Evolutionary conservation across 2,329 filamentous ascomycete species (phyloP).

Genomic region (Diaporthe batatas): DNA sequence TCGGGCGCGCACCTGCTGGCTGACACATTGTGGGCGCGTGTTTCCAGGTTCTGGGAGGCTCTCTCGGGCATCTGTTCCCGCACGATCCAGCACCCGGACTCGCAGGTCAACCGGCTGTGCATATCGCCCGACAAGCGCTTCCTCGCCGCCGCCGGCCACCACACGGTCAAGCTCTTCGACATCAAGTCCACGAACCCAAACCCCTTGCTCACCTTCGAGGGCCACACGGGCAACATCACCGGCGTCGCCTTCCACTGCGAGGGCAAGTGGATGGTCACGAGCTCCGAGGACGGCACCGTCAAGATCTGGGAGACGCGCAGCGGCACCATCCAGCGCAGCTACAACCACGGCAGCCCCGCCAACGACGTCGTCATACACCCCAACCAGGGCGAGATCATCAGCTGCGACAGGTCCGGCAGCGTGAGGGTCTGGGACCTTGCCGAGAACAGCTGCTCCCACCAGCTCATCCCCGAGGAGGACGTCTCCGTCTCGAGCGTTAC

Average conservation of each 20-base stretch:
- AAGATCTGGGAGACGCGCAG: conserved; percentile 96
- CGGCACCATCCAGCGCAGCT: conserved; percentile 90
- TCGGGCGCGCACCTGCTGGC: not conserved
- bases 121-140: conserved; percentile 98
- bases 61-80: conserved; percentile 97
- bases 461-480: conserved; percentile 96
- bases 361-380: conserved; percentile 99
- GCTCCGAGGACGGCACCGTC: conserved; percentile 94
- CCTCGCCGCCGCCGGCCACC: conserved; percentile 82
- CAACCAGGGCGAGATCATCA: conserved; percentile 98
- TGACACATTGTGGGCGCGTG: conserved; percentile 41
- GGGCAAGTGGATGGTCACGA: conserved; percentile 99
- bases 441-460: conserved; percentile 96
- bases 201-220: conserved; percentile 92
- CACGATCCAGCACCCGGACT: conserved; percentile 97
- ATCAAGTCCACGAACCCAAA: conserved; percentile 99
- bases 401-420: conserved; percentile 92
- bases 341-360: conserved; percentile 87
- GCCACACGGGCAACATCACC: conserved; percentile 95
- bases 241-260: conserved; percentile 98
- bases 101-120: conserved; percentile 97
- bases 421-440: conserved; percentile 96
- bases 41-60: conserved; percentile 94
- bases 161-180: conserved; percentile 97
- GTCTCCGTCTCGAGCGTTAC: conserved; percentile 95